phyloP scores from a whole-genome alignment of 2,329 filamentous ascomycete species.

The Alternaria sp. region DNA sequence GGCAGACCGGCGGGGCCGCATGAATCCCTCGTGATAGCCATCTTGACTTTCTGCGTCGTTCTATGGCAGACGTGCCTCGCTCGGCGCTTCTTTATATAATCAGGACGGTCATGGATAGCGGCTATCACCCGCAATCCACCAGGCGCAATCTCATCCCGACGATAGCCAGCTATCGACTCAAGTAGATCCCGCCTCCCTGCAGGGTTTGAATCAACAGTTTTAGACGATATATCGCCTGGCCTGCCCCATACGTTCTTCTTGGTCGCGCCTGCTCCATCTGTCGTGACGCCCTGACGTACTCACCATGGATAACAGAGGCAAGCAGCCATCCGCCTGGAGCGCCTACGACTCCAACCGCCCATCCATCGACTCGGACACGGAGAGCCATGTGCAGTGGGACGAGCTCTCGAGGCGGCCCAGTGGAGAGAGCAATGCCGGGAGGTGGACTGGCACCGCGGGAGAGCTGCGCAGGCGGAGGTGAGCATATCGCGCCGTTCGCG shows the following conservation, averaged over 20 bases:
- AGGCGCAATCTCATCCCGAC: conserved; percentile 31
- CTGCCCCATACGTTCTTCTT: conserved; percentile 7
- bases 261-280: neutral
- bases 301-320: conserved; percentile 47
- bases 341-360: conserved; percentile 53
- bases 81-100: conserved; percentile 27
- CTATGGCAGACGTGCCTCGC: conserved; percentile 6
- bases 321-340: conserved; percentile 54
- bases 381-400: conserved; percentile 49
- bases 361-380: conserved; percentile 48
- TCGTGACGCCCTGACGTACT: conserved; percentile 6
- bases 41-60: conserved; percentile 6
- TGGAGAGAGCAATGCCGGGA: conserved; percentile 36
- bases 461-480: conserved; percentile 49
- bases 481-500: conserved; percentile 1
- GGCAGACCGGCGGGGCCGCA: conserved; percentile 13
- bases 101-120: conserved; percentile 9
- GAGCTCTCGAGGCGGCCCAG: conserved; percentile 40
- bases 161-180: conserved; percentile 36
- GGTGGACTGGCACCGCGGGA: conserved; percentile 26
- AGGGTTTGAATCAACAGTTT: conserved; percentile 30
- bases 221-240: conserved; percentile 14
- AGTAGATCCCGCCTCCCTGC: conserved; percentile 43
- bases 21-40: conserved; percentile 14
- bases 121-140: conserved; percentile 19